Base-by-base conservation (phyloP, 2,329 filamentous ascomycete species). In the Aspergillus japonicus region DNA sequence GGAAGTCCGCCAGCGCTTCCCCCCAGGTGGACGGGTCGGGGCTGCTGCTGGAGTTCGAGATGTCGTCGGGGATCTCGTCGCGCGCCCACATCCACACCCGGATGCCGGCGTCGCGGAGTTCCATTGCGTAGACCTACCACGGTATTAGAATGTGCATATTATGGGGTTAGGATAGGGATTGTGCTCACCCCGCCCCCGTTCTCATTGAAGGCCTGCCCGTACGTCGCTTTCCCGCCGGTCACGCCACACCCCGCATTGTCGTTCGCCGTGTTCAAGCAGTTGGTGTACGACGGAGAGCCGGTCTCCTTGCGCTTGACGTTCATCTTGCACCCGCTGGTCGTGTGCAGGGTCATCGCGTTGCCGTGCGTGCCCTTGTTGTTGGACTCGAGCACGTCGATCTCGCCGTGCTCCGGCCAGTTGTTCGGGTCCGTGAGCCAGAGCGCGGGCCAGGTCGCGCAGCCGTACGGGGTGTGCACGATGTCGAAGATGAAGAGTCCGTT, bases 401-500 rank as follows among this genome's bases (percentile, higher is more conserved):
- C 87, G 60, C 87, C 87, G 63, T 88, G 80, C 5, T 71, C 66
- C 3, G 88, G 87, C 87, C 87, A 88, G 74, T 87, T 82, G 65
- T 70, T 73, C 0, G 80, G 76, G 69, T 90, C 87, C 0, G 81
- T 79, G 6, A 90, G 78, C 88, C 88, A 90, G 11, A 90, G 79
- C 0, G 88, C 82, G 2, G 86, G 85, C 87, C 85, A 89, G 23
- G 82, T 85, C 3, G 81, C 85, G 68, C 87, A 89, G 47, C 85
- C 87, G 66, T 80, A 84, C 0, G 87, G 87, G 0, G 83, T 84
- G 73, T 89, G 87, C 61, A 82, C 79, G 64, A 89, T 78, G 68
- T 89, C 86, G 67, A 89, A 89, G 67, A 89, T 77, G 74, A 89
- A 89, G n/a, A 89, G 82, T 0, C 87, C 87, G n/a, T 70, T 74